Conservation (phyloP, 768 basidiomycete species). For the Hemileccinum impolitum region DNA sequence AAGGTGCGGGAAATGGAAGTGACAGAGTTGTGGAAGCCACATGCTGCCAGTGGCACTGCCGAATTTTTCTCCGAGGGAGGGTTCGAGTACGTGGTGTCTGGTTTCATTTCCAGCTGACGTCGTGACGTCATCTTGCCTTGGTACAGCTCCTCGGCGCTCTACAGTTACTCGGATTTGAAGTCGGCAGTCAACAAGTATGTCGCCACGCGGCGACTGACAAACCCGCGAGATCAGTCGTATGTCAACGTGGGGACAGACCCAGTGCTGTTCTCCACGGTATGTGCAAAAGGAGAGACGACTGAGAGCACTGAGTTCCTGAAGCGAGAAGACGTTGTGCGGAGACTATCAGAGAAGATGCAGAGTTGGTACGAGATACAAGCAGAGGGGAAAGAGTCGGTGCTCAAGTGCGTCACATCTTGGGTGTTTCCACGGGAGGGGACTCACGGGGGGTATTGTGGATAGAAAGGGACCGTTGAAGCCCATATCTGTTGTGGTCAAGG, state of each 20-base stretch:
- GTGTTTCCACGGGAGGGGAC: background rate
- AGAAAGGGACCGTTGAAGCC: constrained; percentile 79
- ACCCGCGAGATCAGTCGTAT: constrained; percentile 62
- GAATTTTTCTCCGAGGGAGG: constrained; percentile 63
- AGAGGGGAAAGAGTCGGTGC: constrained; percentile 52
- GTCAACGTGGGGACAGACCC: constrained; percentile 57
- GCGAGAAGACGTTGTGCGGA: constrained; percentile 58
- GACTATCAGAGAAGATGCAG: constrained; percentile 67
- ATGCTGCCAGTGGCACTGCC: constrained; percentile 42
- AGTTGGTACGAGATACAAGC: constrained; percentile 63
- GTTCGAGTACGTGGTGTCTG: constrained; percentile 48
- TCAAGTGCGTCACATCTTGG: constrained; percentile 48
- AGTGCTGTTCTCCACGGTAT: constrained; percentile 36
- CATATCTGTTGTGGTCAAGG: constrained; percentile 65
- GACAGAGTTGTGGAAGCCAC: constrained; percentile 75
- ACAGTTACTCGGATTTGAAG: constrained; percentile 55
- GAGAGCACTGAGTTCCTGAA: constrained; percentile 52
- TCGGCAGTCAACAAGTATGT: constrained; percentile 62
- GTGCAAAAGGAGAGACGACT: constrained; percentile 31
- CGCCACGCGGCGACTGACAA: constrained; percentile 54
- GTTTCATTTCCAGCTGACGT: background rate
- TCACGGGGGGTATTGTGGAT: background rate
- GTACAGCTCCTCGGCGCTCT: constrained; percentile 49
- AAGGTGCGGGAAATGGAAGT: constrained; percentile 53
- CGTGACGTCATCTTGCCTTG: background rate